A percentile compares a stretch with the other conserved stretches of the same genome.
phyloP scores from a whole-genome alignment of 768 basidiomycete genomes.

The Lenzites betulinus region DNA sequence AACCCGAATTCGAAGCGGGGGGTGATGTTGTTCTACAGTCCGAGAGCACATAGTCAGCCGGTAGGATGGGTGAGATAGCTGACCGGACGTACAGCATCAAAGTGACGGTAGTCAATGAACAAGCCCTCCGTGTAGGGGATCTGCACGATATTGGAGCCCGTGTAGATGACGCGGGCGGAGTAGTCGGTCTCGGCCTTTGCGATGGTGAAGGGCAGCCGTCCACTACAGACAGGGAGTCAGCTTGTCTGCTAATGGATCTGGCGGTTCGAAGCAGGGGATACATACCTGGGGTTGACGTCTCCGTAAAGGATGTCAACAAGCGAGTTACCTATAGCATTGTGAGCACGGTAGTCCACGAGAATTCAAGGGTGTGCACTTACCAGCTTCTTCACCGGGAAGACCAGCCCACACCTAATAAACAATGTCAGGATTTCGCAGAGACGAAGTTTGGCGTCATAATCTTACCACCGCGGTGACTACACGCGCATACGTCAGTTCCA shows the following conservation, averaged over 20 bases:
- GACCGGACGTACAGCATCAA: constrained; percentile 40
- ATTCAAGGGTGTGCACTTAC: constrained; percentile 33
- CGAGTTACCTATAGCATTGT: constrained; percentile 24
- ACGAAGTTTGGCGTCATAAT: not conserved
- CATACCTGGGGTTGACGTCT: constrained; percentile 51
- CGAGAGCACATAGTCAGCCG: too few species aligned
- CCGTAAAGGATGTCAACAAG: constrained; percentile 54
- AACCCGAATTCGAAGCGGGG: constrained; percentile 71
- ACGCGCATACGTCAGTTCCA: not conserved
- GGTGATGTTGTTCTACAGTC: constrained; percentile 37
- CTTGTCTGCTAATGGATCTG: too few species aligned
- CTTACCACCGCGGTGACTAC: constrained; percentile 27
- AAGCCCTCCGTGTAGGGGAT: constrained; percentile 66
- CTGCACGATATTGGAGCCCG: constrained; percentile 37
- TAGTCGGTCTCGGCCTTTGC: constrained; percentile 53
- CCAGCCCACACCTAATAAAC: constrained; percentile 36
- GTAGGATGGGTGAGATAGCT: not conserved
- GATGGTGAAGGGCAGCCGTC: constrained; percentile 52
- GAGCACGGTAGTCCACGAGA: not conserved
- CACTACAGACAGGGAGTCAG: constrained; percentile 27
- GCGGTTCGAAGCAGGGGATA: too few species aligned
- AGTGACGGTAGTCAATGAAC: constrained; percentile 41
- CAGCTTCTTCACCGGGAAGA: constrained; percentile 50
- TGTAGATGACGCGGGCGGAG: constrained; percentile 47
- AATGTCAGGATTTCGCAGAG: not conserved